Conservation (phyloP, 1,139 yeast species). For the Candida mesenterica region DNA sequence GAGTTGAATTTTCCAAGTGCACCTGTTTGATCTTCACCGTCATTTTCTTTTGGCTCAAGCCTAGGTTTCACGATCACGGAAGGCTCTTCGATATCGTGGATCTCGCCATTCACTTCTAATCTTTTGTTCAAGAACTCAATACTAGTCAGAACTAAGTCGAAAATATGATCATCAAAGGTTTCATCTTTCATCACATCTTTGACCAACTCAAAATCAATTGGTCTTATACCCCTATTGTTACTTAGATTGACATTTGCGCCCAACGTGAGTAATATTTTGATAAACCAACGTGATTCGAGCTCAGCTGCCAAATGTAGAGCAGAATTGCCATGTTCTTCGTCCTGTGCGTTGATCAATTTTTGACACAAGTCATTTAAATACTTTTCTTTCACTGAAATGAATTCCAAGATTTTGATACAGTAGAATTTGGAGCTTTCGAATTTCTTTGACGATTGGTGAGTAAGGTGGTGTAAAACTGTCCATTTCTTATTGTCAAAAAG, state of each 20-base stretch:
- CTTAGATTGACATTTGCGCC: slow-evolving; percentile 81
- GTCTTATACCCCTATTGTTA: slow-evolving; percentile 82
- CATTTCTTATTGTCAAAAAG: slow-evolving; percentile 34
- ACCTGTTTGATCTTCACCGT: slow-evolving; percentile 8
- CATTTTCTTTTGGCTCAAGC: neutral
- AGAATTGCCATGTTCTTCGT: slow-evolving; percentile 77
- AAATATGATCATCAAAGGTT: slow-evolving; percentile 23
- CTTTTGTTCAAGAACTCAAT: slow-evolving; percentile 34
- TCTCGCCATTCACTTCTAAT: slow-evolving; percentile 22
- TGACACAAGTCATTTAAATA: slow-evolving; percentile 61
- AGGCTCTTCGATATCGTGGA: slow-evolving; percentile 22
- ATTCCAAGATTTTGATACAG: slow-evolving; percentile 71
- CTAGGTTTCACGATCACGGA: slow-evolving; percentile 9
- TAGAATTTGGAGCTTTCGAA: slow-evolving; percentile 57
- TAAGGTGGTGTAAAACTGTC: slow-evolving; percentile 39
- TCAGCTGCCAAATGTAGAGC: slow-evolving; percentile 89
- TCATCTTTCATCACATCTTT: slow-evolving; percentile 25
- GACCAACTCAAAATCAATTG: slow-evolving; percentile 79
- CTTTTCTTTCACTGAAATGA: slow-evolving; percentile 60
- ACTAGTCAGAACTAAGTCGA: slow-evolving; percentile 37
- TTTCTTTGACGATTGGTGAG: slow-evolving; percentile 29
- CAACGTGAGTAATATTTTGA: slow-evolving; percentile 75
- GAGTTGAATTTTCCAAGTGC: slow-evolving; percentile 12
- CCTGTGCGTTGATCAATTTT: slow-evolving; percentile 72
- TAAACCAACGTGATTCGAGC: slow-evolving; percentile 77